Evolutionary conservation across 2,329 filamentous ascomycete genomes (phyloP).

Genomic region (Cladophialophora psammophila): DNA sequence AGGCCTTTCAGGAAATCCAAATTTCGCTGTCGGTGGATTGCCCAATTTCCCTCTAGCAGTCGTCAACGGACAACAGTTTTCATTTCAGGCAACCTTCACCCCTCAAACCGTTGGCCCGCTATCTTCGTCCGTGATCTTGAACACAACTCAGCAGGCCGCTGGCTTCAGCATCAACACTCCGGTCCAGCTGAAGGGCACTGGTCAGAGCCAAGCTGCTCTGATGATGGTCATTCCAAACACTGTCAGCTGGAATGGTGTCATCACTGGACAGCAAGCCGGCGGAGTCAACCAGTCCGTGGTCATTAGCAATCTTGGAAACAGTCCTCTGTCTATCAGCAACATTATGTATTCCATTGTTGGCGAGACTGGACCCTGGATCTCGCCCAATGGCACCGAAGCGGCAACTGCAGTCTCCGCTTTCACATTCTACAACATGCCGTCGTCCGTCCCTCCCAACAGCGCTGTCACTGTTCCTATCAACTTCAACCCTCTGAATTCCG

Average conservation of each 20-base stretch:
- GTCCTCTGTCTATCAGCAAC: constrained; percentile 46
- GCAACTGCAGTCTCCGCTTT: constrained; percentile 32
- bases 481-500: constrained; percentile 51
- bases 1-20: constrained; percentile 43
- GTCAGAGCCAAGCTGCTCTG: constrained; percentile 49
- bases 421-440: constrained; percentile 35
- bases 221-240: constrained; percentile 48
- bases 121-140: constrained; percentile 49
- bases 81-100: constrained; percentile 53
- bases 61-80: constrained; percentile 47
- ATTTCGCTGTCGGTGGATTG: constrained; percentile 50
- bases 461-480: constrained; percentile 41
- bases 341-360: constrained; percentile 30
- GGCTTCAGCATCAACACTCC: constrained; percentile 50
- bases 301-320: constrained; percentile 50
- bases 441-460: constrained; percentile 35
- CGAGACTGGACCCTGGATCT: constrained; percentile 35
- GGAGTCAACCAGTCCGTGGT: constrained; percentile 45
- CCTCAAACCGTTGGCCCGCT: constrained; percentile 47
- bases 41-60: constrained; percentile 47
- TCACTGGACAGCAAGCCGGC: constrained; percentile 46
- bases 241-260: constrained; percentile 52
- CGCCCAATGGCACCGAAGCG: constrained; percentile 30
- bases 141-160: constrained; percentile 48
- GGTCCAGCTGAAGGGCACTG: constrained; percentile 49